These are phyloP conservation scores for Pestalotiopsis sp. DNA, from an alignment of 2,329 filamentous ascomycete genomes.

Conservation along the genomic window DNA sequence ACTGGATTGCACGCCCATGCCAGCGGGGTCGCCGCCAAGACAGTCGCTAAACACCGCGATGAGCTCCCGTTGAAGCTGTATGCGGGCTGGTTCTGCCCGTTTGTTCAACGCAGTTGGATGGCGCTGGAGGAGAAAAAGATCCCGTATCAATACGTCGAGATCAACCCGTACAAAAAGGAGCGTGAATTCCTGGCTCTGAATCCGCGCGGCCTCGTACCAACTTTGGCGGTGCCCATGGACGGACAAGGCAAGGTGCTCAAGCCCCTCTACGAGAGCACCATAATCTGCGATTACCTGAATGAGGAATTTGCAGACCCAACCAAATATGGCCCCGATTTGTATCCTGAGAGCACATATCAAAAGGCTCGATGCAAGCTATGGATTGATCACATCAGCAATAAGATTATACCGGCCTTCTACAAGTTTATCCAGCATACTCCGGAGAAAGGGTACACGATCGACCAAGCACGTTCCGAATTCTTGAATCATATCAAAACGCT, in stretches of 20 bases:
- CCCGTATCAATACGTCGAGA: constrained; percentile 74
- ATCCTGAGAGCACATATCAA: constrained; percentile 64
- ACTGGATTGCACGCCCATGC: constrained; percentile 47
- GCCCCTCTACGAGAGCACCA: constrained; percentile 71
- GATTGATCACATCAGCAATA: constrained; percentile 70
- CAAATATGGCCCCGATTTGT: constrained; percentile 46
- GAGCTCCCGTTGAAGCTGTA: constrained; percentile 66
- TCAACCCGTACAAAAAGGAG: constrained; percentile 78
- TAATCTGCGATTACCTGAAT: constrained; percentile 77
- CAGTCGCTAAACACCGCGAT: constrained; percentile 46
- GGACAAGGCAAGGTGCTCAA: constrained; percentile 38
- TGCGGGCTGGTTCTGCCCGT: constrained; percentile 74
- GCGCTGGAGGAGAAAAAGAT: constrained; percentile 73
- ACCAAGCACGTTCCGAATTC: constrained; percentile 60
- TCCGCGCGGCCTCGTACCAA: constrained; percentile 75
- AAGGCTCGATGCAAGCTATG: constrained; percentile 69
- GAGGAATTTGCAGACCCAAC: constrained; percentile 60
- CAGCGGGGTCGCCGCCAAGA: constrained; percentile 49
- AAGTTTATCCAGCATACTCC: constrained; percentile 58
- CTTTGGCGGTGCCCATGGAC: constrained; percentile 52
- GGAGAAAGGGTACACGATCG: constrained; percentile 48
- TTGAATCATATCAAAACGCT: constrained; percentile 61
- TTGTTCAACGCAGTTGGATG: constrained; percentile 73
- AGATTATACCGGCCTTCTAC: constrained; percentile 72
- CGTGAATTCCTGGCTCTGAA: constrained; percentile 70